Percentiles rank a stretch among this genome's conserved stretches.
phyloP scores from a whole-genome alignment of 2,329 filamentous ascomycete species.

The Daldinia sp. region DNA sequence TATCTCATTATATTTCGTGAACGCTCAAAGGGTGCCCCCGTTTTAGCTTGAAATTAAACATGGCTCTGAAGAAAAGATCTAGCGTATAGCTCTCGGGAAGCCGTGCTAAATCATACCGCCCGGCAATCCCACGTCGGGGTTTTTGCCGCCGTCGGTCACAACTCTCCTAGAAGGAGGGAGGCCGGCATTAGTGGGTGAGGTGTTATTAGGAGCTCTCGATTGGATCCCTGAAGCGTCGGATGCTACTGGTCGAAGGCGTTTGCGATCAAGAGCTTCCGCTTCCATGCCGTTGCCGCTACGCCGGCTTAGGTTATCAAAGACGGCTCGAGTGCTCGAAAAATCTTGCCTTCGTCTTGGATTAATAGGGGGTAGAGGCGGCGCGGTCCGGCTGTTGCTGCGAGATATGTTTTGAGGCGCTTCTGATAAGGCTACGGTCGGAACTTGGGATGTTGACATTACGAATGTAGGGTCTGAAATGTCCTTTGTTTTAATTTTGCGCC shows the following conservation, averaged over 20 bases:
- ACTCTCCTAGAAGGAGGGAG: conserved; percentile 49
- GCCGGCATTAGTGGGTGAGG: conserved; percentile 44
- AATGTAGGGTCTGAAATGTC: conserved; percentile 63
- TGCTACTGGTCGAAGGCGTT: conserved; percentile 54
- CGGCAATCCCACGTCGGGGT: conserved; percentile 45
- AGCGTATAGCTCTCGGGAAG: not conserved
- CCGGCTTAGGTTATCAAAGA: conserved; percentile 50
- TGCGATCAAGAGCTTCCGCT: conserved; percentile 46
- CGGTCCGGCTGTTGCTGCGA: conserved; percentile 50
- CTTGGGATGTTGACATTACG: conserved; percentile 55
- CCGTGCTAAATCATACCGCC: conserved; percentile 59
- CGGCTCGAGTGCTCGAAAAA: conserved; percentile 50
- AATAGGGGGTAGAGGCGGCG: conserved; percentile 65
- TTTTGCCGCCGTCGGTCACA: conserved; percentile 43
- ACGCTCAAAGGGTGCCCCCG: conserved; percentile 19
- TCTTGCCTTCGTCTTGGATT: conserved; percentile 62
- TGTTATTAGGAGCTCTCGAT: conserved; percentile 40
- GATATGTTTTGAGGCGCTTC: conserved; percentile 46
- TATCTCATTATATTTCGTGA: conserved; percentile 39
- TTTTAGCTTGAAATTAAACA: conserved; percentile 18
- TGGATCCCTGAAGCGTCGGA: conserved; percentile 48
- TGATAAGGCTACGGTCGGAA: conserved; percentile 54
- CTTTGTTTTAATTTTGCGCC: conserved; percentile 54
- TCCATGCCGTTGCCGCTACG: conserved; percentile 47
- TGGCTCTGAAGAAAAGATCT: conserved; percentile 12